Conservation (phyloP, 1,284 basidiomycete species). For the Pyrrhoderma noxium region DNA sequence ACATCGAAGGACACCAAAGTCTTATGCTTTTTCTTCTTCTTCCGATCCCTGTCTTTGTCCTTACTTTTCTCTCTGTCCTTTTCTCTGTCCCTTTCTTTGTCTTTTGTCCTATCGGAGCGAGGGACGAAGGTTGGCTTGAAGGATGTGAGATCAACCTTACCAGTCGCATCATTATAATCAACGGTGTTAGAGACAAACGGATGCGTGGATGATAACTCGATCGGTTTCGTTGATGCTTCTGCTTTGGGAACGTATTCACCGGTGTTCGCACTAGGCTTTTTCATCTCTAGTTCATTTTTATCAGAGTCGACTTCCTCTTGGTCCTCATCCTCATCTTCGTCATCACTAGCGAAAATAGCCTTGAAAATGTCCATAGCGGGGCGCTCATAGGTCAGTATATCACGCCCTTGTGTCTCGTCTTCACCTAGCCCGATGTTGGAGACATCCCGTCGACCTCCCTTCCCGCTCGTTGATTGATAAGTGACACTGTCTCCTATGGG, state of each 20-base stretch:
- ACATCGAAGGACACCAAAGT: constrained; percentile 28
- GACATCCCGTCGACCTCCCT: constrained; percentile 44
- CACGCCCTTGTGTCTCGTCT: constrained; percentile 78
- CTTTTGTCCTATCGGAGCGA: constrained; percentile 33
- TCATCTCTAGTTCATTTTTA: neutral
- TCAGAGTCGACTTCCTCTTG: constrained; percentile 6
- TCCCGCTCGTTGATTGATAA: constrained; percentile 13
- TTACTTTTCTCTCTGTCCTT: constrained; percentile 34
- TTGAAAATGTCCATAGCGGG: constrained; percentile 93
- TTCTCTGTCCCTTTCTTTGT: constrained; percentile 31
- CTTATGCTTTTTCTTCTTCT: constrained; percentile 35
- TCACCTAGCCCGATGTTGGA: constrained; percentile 84
- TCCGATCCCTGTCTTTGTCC: constrained; percentile 12
- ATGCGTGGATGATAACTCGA: neutral
- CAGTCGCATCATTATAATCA: constrained; percentile 22
- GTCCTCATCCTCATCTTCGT: constrained; percentile 72
- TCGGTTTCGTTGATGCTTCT: neutral
- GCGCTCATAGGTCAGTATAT: constrained; percentile 80
- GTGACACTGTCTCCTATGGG: constrained; percentile 18
- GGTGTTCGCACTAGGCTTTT: neutral
- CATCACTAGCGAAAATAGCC: constrained; percentile 88
- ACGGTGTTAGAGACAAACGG: neutral
- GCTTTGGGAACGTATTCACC: neutral
- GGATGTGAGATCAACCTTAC: constrained; percentile 45
- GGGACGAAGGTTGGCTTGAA: constrained; percentile 82